Base-by-base conservation (phyloP, 345 rosid genomes). In the Brassica nigra region DNA sequence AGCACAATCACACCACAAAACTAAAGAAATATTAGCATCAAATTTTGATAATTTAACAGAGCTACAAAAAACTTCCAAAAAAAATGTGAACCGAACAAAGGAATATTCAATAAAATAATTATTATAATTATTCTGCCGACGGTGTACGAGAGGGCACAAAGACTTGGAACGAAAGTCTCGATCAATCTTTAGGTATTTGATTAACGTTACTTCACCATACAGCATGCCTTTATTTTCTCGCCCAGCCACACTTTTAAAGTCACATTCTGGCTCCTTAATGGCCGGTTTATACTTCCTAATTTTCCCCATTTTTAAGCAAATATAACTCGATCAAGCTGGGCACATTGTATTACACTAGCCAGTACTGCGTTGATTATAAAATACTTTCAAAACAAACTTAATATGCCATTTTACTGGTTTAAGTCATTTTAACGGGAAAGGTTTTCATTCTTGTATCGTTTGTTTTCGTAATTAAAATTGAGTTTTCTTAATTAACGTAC, bases 201-300 rank as follows among this genome's bases (percentile, higher is more conserved):
- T 61, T 61, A 76, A 69, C 52, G 34, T 78, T 71, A 66, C 81
- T 78, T 78, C 20, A 37, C 81, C 81, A 64, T 71, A 28, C 66
- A 12, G 16, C 65, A 71, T 78, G 81, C 81, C 81, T 62, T 70
- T 49, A 70, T 20, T 77, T 70, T 70, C 76, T 77, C 76, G 20
- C 62, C 54, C 64, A 62, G 10, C 12, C 31, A 47, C 54, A 61
- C 62, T 76, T 61, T 61, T 57, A 15, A 6, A 16, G 12, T 70
- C 80, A 77, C 55, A 70, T 70, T 70, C 63, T 54, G 34, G 63
- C 63, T 47, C 75, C 70, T 77, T 70, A 49, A 49, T 44, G 12
- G 64, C 34, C 54, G 54, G 54, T 5, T 77, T 69, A 75, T 39
- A 18, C 11, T 68, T 28, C 54, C 3, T 39, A 8, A 0, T 12